Evolutionary conservation across 2,329 filamentous ascomycete species (phyloP), one percentile per base, ranked within the genome.

Genomic region (Phialophora expanda): DNA sequence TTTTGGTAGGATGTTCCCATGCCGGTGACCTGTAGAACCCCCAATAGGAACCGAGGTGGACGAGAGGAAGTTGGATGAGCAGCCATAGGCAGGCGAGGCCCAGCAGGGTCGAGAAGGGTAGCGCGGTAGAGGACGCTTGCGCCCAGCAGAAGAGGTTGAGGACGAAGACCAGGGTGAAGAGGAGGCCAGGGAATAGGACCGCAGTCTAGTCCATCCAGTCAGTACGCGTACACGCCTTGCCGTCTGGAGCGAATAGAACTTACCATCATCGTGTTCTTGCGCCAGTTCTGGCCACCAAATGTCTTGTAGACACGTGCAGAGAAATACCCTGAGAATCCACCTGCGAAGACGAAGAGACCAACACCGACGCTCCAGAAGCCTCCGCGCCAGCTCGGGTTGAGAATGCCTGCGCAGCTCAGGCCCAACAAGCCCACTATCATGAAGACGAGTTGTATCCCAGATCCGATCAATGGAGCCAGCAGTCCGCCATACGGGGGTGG

Each of bases 61-160:
- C 92, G 11, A 96, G 86, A 0, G 92, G 92, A 14, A 95, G 86
- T 75, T 96, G 92, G 65, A 96, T 89, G 69, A 93, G 87, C 14
- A 96, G 86, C 92, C 92, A 96, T 7, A 96, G 84, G 2, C 88
- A 80, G 22, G 92, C 78, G 2, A 96, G 86, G 7, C 83, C 89
- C 34, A 95, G 75, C 2, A 96, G 82, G 0, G 91, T 95, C 38
- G 89, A 86, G 72, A 96, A 93, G 0, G 92, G 92, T 38, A 96
- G 89, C 0, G 92, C 92, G 1, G 92, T 96, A 76, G 90, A 93
- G 11, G 91, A 95, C 0, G 92, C 91, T 78, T 96, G 91, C 0
- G 91, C 89, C 92, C 92, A 96, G 65, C 95, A 91, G 75, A 96
- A 96, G 9, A 96, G 83, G 76, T 96, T 96, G 66, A 96, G 84